These are phyloP conservation scores for Phytophthora idaei DNA, from an alignment of 352 stramenopile genomes.

Conservation along the genomic window DNA sequence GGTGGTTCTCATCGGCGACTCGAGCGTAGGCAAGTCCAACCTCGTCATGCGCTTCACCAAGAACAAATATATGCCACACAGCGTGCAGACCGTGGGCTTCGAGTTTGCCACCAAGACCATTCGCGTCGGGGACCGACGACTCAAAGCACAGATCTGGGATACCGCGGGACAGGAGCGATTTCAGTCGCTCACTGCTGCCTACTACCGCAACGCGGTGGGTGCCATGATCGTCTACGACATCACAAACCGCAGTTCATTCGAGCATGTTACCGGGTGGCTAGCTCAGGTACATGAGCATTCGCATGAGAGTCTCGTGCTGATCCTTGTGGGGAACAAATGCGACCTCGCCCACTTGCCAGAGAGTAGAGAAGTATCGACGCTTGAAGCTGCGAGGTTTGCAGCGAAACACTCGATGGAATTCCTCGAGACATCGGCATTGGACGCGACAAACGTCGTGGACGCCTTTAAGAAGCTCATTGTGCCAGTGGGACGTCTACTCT, in stretches of 20 bases:
- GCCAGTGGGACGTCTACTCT: conserved; percentile 78
- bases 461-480: conserved; percentile 91
- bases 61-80: conserved; percentile 86
- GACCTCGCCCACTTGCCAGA: conserved; percentile 80
- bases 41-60: conserved; percentile 90
- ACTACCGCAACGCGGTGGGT: conserved; percentile 91
- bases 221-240: conserved; percentile 95
- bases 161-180: conserved; percentile 91
- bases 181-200: conserved; percentile 91
- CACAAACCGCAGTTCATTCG: conserved; percentile 86
- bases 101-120: conserved; percentile 90
- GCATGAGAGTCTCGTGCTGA: conserved; percentile 82
- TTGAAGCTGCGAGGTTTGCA: conserved; percentile 85
- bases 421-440: conserved; percentile 83
- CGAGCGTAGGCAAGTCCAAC: conserved; percentile 88
- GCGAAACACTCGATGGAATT: conserved; percentile 86
- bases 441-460: conserved; percentile 88
- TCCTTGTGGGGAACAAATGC: conserved; percentile 90
- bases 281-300: conserved; percentile 83
- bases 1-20: conserved; percentile 90
- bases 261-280: conserved; percentile 81
- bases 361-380: conserved; percentile 83
- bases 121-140: conserved; percentile 76
- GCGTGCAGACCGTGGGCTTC: conserved; percentile 85
- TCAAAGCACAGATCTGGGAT: conserved; percentile 92